phyloP scores from a whole-genome alignment of 371 early-diverging fungal genomes.

The Batkoa obscura region DNA sequence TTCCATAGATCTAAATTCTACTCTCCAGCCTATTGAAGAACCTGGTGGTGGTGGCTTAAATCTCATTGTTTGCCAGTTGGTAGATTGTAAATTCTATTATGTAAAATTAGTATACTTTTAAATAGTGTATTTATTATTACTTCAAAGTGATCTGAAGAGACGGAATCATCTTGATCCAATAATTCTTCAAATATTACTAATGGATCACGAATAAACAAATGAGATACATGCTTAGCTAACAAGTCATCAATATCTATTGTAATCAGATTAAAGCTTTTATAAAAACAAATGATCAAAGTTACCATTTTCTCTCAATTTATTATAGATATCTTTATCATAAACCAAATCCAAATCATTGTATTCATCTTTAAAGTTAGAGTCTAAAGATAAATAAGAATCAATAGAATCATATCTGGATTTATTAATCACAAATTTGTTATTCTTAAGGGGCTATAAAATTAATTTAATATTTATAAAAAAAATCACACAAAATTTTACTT shows the following conservation, averaged over 20 bases:
- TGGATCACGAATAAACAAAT: slow-evolving; percentile 97
- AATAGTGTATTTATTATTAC: slow-evolving; percentile 12
- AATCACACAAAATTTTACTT: slow-evolving; percentile 20
- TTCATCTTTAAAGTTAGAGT: slow-evolving; percentile 53
- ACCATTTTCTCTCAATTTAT: slow-evolving; percentile 40
- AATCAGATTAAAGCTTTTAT: background rate
- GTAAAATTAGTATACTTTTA: background rate
- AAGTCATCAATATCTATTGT: slow-evolving; percentile 59
- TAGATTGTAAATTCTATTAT: slow-evolving; percentile 84
- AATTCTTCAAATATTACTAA: slow-evolving; percentile 87
- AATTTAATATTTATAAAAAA: background rate
- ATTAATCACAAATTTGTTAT: slow-evolving; percentile 53
- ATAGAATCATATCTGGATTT: slow-evolving; percentile 97
- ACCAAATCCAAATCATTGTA: slow-evolving; percentile 89
- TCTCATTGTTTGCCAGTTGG: slow-evolving; percentile 98
- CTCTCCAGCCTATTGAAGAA: slow-evolving; percentile 89
- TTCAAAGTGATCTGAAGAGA: slow-evolving; percentile 88
- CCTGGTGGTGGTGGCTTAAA: slow-evolving; percentile 95
- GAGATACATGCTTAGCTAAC: slow-evolving; percentile 85
- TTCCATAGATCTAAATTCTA: slow-evolving; percentile 98
- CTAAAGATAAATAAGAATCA: slow-evolving; percentile 73
- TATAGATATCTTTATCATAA: slow-evolving; percentile 59
- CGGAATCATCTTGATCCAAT: slow-evolving; percentile 54
- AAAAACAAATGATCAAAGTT: slow-evolving; percentile 1
- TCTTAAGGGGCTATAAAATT: slow-evolving; percentile 37